These are phyloP conservation scores for Ogataea dorogensis DNA, from an alignment of 805 yeast genomes.

Conservation along the genomic window DNA sequence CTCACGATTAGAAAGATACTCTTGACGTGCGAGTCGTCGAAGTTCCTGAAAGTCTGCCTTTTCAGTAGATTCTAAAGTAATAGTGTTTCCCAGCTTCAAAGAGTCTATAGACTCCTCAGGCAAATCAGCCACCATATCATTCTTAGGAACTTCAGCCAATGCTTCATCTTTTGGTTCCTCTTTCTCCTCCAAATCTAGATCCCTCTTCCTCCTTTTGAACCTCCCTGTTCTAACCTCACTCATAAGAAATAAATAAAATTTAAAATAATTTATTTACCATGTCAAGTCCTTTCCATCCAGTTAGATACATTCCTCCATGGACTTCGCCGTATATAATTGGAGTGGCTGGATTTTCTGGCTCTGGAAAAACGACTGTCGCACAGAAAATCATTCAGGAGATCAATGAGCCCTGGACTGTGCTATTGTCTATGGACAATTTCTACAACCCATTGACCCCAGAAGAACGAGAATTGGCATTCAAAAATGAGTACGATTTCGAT, in stretches of 20 bases:
- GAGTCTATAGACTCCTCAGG: conserved; percentile 5
- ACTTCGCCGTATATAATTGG: conserved; percentile 82
- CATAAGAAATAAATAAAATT: conserved; percentile 1
- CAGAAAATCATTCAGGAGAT: conserved; percentile 70
- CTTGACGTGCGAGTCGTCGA: conserved; percentile 48
- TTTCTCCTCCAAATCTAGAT: conserved; percentile 4
- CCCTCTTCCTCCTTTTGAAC: conserved; percentile 9
- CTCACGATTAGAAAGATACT: conserved; percentile 48
- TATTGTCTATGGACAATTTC: conserved; percentile 87
- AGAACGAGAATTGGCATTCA: conserved; percentile 61
- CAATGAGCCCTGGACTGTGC: conserved; percentile 92
- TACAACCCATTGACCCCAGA: conserved; percentile 71
- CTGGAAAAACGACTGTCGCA: conserved; percentile 93
- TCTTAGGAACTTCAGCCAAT: background rate
- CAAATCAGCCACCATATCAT: background rate
- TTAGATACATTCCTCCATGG: conserved; percentile 77
- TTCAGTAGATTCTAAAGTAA: conserved; percentile 11
- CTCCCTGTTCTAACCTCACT: conserved; percentile 8
- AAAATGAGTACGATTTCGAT: conserved; percentile 79
- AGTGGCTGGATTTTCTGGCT: conserved; percentile 83
- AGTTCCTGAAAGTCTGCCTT: conserved; percentile 29
- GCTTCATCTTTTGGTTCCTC: conserved; percentile 2
- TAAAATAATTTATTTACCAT: background rate
- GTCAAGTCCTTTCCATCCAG: conserved; percentile 7
- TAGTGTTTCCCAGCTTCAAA: conserved; percentile 10